Base-by-base conservation (phyloP, 345 rosid species). In the Passiflora organensis region DNA sequence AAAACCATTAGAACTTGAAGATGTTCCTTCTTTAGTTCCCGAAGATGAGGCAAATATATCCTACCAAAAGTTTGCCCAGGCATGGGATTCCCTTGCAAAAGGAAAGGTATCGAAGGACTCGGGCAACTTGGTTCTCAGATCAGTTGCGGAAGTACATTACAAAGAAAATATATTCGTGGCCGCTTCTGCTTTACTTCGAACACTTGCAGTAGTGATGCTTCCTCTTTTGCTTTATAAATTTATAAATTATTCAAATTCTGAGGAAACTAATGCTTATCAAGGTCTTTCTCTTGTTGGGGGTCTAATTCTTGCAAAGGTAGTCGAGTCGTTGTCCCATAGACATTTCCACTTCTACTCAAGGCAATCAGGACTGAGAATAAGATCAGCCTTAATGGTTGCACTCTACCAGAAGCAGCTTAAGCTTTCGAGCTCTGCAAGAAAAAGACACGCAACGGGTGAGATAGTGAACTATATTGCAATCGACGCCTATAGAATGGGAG, bases 401-500 rank as follows among this genome's bases (percentile, higher is more conserved):
- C 59, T 81, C 57, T 88, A 83, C 51, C 71, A 72, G 18, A 85
- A 88, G 71, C 72, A 80, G 20, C 65, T 85, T 53, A 75, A 66
- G 4, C 83, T 88, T 43, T 78, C 88, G 0, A 72, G 71, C 57
- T 56, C 48, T 14, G 74, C 80, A 0, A 82, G 66, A 62, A 79
- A 66, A 50, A 66, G 72, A 16, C 83, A 77, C 25, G 75, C 88
- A 6, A 74, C 82, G 0, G 96, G 91, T 0, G 89, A 89, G 76
- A 77, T 85, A 36, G 63, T 83, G 38, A 89, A 83, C 53, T 71
- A 75, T 54, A 70, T 83, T 68, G 59, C 75, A 2, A 85, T 83
- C 2, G 96, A 85, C 72, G 84, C 82, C 12, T 74, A 72, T 20
- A 55, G 82, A 44, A 63, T 89, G 15, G 75, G 75, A 25, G 75